A percentile compares a stretch with the other conserved stretches of the same genome.
Evolutionary conservation across 768 basidiomycete genomes (phyloP).

Genomic region (Gymnopilus dilepis): DNA sequence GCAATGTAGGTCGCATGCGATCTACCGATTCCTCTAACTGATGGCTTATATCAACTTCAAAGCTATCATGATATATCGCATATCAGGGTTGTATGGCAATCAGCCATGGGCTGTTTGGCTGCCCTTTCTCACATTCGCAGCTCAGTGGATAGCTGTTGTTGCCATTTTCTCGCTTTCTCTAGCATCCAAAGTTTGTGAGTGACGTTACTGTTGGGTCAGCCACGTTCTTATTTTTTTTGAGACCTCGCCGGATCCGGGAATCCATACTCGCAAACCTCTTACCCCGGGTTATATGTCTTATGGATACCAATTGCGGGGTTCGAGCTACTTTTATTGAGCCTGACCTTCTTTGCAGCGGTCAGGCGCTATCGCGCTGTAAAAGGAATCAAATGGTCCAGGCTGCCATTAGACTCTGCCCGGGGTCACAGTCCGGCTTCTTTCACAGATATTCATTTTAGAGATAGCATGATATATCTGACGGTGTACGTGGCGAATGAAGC

Average conservation of each 20-base stretch:
- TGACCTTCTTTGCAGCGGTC: conserved; percentile 13
- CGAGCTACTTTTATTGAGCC: conserved; percentile 10
- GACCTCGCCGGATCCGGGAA: conserved; percentile 2
- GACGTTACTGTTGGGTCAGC: not conserved
- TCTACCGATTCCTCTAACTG: not conserved
- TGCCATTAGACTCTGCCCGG: not conserved
- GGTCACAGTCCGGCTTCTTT: conserved; percentile 8
- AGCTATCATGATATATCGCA: conserved; percentile 24
- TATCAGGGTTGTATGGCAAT: conserved; percentile 24
- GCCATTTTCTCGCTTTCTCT: not conserved
- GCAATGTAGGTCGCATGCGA: conserved; percentile 2
- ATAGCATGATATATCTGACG: conserved; percentile 22
- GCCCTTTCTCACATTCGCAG: not conserved
- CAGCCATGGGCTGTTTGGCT: not conserved
- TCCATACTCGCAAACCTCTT: conserved; percentile 10
- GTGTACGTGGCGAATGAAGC: conserved; percentile 8
- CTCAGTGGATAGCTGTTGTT: conserved; percentile 1
- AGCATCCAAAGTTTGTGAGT: not conserved
- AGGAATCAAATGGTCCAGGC: not conserved
- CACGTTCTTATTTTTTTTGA: not conserved
- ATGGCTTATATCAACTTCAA: not conserved
- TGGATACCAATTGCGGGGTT: conserved; percentile 20
- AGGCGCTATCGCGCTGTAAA: conserved; percentile 10
- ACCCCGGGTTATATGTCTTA: conserved; percentile 1
- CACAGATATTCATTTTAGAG: conserved; percentile 19